Evolutionary conservation across 2,329 filamentous ascomycete genomes (phyloP).

Genomic region (Corniculantispora saksenae): DNA sequence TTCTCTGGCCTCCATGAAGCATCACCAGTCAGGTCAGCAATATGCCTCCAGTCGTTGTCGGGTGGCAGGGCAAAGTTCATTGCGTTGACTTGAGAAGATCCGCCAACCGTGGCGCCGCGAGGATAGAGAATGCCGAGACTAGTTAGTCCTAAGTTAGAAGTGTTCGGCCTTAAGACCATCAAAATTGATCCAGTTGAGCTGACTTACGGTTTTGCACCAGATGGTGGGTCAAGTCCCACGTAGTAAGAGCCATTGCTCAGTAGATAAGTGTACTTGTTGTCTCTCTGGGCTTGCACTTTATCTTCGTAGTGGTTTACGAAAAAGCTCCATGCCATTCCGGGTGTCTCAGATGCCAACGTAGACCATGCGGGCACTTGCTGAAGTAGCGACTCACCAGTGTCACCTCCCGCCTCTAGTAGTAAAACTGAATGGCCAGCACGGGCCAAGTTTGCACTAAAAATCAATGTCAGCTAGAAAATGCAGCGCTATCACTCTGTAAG

Average conservation of each 20-base stretch:
- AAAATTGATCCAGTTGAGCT: not conserved
- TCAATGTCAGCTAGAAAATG: not conserved
- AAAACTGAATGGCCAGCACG: constrained; percentile 56
- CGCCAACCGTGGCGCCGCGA: not conserved
- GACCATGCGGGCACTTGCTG: constrained; percentile 24
- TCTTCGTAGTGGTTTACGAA: not conserved
- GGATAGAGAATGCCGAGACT: not conserved
- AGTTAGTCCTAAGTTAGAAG: not conserved
- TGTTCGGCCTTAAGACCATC: not conserved
- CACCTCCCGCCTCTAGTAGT: constrained; percentile 58
- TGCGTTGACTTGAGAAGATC: not conserved
- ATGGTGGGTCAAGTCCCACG: not conserved
- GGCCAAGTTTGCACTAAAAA: constrained; percentile 47
- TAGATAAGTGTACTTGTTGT: not conserved
- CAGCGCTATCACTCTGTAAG: not conserved
- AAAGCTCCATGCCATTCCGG: constrained; percentile 36
- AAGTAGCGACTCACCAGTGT: constrained; percentile 40
- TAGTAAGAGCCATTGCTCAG: not conserved
- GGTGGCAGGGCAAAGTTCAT: not conserved
- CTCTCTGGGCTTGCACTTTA: not conserved
- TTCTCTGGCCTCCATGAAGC: constrained; percentile 35
- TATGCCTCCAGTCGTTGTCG: not conserved
- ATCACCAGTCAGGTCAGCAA: not conserved
- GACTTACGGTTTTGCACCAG: not conserved
- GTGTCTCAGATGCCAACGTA: constrained; percentile 20